Base-by-base conservation (phyloP, 352 stramenopile species). In the Phytophthora fragariaefolia region DNA sequence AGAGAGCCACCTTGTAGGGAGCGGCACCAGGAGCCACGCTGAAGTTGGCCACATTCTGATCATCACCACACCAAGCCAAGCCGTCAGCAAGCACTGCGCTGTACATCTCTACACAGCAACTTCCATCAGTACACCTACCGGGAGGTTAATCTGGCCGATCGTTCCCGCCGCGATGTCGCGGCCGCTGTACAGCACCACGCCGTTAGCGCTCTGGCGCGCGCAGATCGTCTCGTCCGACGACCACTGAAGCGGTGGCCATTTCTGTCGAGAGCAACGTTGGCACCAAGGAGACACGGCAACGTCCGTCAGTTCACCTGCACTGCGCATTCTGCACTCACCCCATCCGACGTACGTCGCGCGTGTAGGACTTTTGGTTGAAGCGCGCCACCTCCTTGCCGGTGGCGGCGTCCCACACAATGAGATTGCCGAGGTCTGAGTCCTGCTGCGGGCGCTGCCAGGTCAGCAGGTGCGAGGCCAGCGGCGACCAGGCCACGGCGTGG, bases 181-280 rank as follows among this genome's bases (percentile, higher is more conserved):
- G 30, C 88, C 88, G 28, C 85, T 87, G 77, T 95, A 94, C 27
- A 95, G 74, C 69, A 89, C 76, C 15, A 96, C 85, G 12, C 85
- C 84, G 57, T 91, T 93, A 3, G 72, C 76, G 30, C 83, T 93
- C 69, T 91, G 82, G 38, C 88, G 88, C 2, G 74, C 88, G 42
- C 87, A 93, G 45, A 96, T 95, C 12, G 77, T 83, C 73, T 98
- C 92, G 55, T 98, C 90, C 27, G 81, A 85, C 32, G 83, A 97
- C 92, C 92, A 98, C 64, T 97, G 86, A 18, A 98, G 71, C 52
- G 86, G 92, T 17, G 92, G 92, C 92, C 92, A 98, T 66, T 88
- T 85, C 87, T 96, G 51, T 30, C 36, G 24, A 12, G 18, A 64
- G 6, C 12, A 63, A 34, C 17, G 10, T n/a, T n/a, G n/a, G n/a